Evolutionary conservation across 768 basidiomycete genomes (phyloP), one percentile per base, ranked within the genome.

Genomic region (Mycena chlorophos): DNA sequence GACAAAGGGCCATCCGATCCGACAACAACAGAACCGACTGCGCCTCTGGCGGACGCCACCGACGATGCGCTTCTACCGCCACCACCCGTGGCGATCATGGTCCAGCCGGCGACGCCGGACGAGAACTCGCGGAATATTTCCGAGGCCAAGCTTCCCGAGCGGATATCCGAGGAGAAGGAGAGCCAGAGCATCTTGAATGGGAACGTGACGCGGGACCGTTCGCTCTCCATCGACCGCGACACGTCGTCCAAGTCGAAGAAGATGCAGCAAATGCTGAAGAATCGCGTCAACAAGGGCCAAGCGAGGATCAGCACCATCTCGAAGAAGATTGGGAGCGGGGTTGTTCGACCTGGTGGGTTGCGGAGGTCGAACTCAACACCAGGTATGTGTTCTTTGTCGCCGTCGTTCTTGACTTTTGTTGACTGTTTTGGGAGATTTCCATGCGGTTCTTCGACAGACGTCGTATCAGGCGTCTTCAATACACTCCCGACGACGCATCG

Each of bases 401-500:
- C 19, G 27, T 40, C 19, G 17, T 10, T 30, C 31, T 34, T 17
- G 20, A 38, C 46, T 20, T 30, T 17, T 14, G 6, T 43, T 34
- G 20, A 22, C 51, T 23, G n/a, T 58, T 42, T 55, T 52, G 28
- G 28, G 55, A 89, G 90, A 91, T 62, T 88, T 92, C 59, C 83
- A 88, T 59, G 80, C 81, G 2, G 78, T 84, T 13, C 73, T 90
- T 10, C 78, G 77, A 17, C 84, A 82, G 52, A 76, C 80, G 53
- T 66, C 82, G 55, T 75, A 91, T 74, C 77, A 91, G 80, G 78
- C 92, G 66, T 65, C 92, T 1, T 94, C 91, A 1, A 94, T 94
- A 49, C 92, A 94, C 67, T 90, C 91, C 1, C 84, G 92, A 31
- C 75, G 83, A 51, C 78, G 83, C 2, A 66, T 85, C 22, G 78